A percentile compares a stretch with the other conserved stretches of the same genome.
These are phyloP conservation scores for Alternaria sp. DNA, from an alignment of 2,329 filamentous ascomycete species.

Conservation along the genomic window DNA sequence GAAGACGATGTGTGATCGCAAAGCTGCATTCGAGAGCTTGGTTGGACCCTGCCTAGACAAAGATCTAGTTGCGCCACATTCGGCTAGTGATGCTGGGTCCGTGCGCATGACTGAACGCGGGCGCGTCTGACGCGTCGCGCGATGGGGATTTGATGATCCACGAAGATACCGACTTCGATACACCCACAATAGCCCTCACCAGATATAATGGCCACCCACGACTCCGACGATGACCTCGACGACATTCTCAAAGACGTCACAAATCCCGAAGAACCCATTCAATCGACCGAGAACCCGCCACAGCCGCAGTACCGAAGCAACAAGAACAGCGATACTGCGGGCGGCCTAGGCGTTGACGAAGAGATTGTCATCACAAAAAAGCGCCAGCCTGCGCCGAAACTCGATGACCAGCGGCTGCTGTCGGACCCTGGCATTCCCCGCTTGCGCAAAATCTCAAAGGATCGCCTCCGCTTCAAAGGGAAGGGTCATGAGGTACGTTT, in stretches of 20 bases:
- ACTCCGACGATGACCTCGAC: conserved; percentile 60
- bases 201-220: conserved; percentile 34
- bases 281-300: conserved; percentile 37
- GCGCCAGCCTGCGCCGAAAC: conserved; percentile 77
- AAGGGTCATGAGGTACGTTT: conserved; percentile 83
- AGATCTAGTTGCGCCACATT: conserved; percentile 16
- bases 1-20: conserved; percentile 3
- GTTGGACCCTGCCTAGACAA: conserved; percentile 9
- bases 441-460: conserved; percentile 72
- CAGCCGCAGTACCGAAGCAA: conserved; percentile 13
- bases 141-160: background rate
- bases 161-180: background rate
- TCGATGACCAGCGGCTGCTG: conserved; percentile 84
- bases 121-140: conserved; percentile 23
- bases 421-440: conserved; percentile 84
- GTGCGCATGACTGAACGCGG: conserved; percentile 20
- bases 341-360: conserved; percentile 79
- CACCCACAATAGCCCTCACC: background rate
- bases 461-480: conserved; percentile 80
- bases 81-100: conserved; percentile 5
- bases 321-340: conserved; percentile 43
- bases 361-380: conserved; percentile 84
- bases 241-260: conserved; percentile 80
- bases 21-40: conserved; percentile 8
- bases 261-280: conserved; percentile 56